phyloP scores from a whole-genome alignment of 1,284 basidiomycete species.

The Irpex sp. region DNA sequence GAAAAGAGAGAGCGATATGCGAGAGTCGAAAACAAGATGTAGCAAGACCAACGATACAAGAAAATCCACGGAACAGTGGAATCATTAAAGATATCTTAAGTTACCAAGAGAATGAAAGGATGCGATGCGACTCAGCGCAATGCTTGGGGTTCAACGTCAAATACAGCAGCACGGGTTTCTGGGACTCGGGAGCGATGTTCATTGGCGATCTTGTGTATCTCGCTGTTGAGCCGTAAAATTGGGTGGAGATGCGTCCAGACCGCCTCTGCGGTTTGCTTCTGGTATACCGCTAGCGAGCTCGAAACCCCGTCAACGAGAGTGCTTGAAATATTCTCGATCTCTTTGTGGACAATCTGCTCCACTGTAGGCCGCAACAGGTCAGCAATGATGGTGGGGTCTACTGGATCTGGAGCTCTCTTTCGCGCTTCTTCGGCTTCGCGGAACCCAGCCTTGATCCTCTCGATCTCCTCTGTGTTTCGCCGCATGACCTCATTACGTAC shows the following conservation, averaged over 20 bases:
- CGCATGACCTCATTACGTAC: background rate
- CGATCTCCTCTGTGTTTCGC: background rate
- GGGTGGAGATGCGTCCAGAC: constrained; percentile 1
- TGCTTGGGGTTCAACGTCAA: background rate
- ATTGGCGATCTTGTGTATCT: background rate
- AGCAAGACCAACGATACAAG: background rate
- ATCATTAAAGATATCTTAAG: background rate
- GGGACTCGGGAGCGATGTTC: background rate
- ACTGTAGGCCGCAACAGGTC: background rate
- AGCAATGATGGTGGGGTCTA: background rate
- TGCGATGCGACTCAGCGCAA: background rate
- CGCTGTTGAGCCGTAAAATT: background rate
- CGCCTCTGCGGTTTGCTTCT: background rate
- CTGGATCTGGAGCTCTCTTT: background rate
- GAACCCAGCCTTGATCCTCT: background rate
- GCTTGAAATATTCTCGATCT: background rate
- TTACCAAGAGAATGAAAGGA: background rate
- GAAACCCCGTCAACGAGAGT: background rate
- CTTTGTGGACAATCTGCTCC: background rate
- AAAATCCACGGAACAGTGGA: background rate
- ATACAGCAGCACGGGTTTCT: too few species aligned
- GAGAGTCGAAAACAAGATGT: too few species aligned
- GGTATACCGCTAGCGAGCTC: background rate
- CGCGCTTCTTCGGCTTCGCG: background rate
- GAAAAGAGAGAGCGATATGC: too few species aligned